Conservation (phyloP, 148 eudicot species). For the Fagopyrum tataricum region DNA sequence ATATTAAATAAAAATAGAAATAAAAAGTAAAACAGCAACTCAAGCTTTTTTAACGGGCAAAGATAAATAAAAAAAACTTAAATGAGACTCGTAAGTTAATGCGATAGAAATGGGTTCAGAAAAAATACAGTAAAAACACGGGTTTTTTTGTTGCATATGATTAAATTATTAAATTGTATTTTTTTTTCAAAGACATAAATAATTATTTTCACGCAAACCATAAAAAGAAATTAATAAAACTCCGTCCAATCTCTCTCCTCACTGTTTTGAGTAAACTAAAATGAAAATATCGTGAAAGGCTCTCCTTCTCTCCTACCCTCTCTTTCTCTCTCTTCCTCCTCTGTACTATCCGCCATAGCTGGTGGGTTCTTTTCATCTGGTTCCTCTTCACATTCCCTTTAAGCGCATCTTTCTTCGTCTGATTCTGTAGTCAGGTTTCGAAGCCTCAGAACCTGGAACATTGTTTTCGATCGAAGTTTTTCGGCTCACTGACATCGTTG, state of each 20-base stretch:
- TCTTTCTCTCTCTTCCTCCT: conserved; percentile 7
- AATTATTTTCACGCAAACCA: not conserved
- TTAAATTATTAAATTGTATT: too few species aligned
- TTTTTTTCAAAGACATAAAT: not conserved
- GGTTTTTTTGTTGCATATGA: too few species aligned
- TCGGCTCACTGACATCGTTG: conserved; percentile 2
- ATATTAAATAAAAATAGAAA: too few species aligned
- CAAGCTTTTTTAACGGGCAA: too few species aligned
- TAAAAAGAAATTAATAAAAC: not conserved
- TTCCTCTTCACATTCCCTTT: not conserved
- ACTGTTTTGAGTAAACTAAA: conserved; percentile 2
- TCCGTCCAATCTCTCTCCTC: conserved; percentile 8
- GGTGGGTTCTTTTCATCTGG: conserved; percentile 3
- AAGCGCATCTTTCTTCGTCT: not conserved
- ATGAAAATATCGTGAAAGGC: conserved; percentile 18
- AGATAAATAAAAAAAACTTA: too few species aligned
- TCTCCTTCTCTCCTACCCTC: conserved; percentile 19
- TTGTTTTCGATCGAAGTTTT: not conserved
- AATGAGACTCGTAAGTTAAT: too few species aligned
- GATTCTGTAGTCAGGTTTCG: not conserved
- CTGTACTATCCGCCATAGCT: conserved; percentile 13
- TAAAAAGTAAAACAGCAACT: too few species aligned
- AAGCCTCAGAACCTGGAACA: not conserved
- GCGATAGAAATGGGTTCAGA: too few species aligned
- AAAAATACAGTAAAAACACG: too few species aligned